Percentiles rank a stretch among this genome's conserved stretches.
phyloP scores from a whole-genome alignment of 1,284 basidiomycete species.

The Cryptococcus hybrid region DNA sequence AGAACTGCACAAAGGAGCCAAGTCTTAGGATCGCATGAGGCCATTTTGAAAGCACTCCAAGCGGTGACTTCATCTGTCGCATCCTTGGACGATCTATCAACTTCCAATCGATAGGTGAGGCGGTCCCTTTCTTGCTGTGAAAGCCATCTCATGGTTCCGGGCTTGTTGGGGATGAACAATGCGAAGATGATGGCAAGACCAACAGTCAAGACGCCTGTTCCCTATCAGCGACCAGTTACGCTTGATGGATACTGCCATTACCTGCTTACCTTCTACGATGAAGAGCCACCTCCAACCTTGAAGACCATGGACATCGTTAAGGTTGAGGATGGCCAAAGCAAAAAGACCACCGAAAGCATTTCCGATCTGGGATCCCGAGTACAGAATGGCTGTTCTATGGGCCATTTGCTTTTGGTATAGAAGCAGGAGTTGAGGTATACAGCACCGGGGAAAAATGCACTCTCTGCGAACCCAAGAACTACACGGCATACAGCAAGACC shows the following conservation, averaged over 20 bases:
- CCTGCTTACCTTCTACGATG: constrained; percentile 17
- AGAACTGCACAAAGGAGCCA: constrained; percentile 31
- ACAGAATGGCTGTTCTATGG: constrained; percentile 35
- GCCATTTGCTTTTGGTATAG: constrained; percentile 40
- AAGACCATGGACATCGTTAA: constrained; percentile 29
- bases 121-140: constrained; percentile 33
- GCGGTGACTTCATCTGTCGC: constrained; percentile 27
- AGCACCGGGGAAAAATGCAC: constrained; percentile 36
- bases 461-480: constrained; percentile 36
- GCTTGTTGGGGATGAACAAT: constrained; percentile 41
- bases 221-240: too few species aligned
- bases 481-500: constrained; percentile 34
- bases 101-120: constrained; percentile 37
- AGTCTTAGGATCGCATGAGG: constrained; percentile 38
- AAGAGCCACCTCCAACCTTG: constrained; percentile 26
- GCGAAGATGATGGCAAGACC: constrained; percentile 31
- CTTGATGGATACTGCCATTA: too few species aligned
- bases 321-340: constrained; percentile 33
- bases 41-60: constrained; percentile 28
- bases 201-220: constrained; percentile 23
- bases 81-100: constrained; percentile 38
- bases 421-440: constrained; percentile 35
- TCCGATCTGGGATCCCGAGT: constrained; percentile 42
- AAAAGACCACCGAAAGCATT: constrained; percentile 48
- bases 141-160: constrained; percentile 32